Base-by-base conservation (phyloP, 2,329 filamentous ascomycete species). In the Rhinocladiella mackenziei region DNA sequence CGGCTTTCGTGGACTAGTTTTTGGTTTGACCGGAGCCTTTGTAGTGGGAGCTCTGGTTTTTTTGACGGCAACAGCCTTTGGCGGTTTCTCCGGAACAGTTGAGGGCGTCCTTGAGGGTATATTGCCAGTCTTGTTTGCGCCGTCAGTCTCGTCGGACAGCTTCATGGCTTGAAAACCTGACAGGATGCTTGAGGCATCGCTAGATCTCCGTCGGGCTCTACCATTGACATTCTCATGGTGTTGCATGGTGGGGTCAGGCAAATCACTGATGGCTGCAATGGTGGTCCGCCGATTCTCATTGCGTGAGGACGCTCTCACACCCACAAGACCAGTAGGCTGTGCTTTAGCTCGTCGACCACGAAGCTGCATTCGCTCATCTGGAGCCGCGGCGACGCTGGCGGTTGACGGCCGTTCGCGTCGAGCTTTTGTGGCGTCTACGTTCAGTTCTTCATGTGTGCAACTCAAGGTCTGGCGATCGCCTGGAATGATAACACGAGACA, bases 401-500 rank as follows among this genome's bases (percentile, higher is more conserved):
- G 70, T 63, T 10, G 77, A 76, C 58, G 84, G 79, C 4, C 80
- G 77, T 53, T 91, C 86, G 57, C 76, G 71, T 57, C 83, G 69
- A 50, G 73, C 67, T 55, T 81, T 67, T 41, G 77, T 78, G 15
- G 80, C 80, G 59, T 86, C 81, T 0, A 77, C 77, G 47, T 84
- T 83, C 5, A 97, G 73, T 33, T 96, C 89, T 55, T 94, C 86
- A 6, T 82, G 76, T 22, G 73, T 83, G 64, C 77, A 87, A 65
- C 89, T 95, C 39, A 74, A 75, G 0, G 84, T 89, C 56, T 88
- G 80, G 3, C 89, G 78, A 54, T 84, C 75, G 0, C 72, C 73
- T 0, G 91, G 92, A 44, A 96, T 84, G 15, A 97, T 75, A 3
- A 94, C 64, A 60, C 86, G 89, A 58, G 81, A 86, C 9, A 97